Evolutionary conservation across 2,329 filamentous ascomycete genomes (phyloP).

Genomic region (Drechslerella coelobrocha): DNA sequence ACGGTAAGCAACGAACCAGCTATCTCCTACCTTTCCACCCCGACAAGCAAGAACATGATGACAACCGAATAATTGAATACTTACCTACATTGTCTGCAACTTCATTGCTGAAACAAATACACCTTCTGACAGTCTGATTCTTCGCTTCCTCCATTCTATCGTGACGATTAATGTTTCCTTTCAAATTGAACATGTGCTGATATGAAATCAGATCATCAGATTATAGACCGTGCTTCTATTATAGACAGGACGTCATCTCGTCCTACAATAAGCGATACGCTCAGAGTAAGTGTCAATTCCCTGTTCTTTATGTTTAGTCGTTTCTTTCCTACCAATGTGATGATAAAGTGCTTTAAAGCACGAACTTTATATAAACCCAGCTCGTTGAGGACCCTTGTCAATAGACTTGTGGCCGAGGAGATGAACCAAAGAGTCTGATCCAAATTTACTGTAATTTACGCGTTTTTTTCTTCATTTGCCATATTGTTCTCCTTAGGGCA

Average conservation of each 20-base stretch:
- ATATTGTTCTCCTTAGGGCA: neutral
- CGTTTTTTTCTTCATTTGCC: slow-evolving; percentile 9
- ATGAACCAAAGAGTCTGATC: slow-evolving; percentile 48
- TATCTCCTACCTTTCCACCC: neutral
- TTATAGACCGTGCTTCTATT: neutral
- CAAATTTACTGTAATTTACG: slow-evolving; percentile 1
- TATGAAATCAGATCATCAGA: slow-evolving; percentile 13
- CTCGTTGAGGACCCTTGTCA: slow-evolving; percentile 51
- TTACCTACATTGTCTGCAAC: slow-evolving; percentile 51
- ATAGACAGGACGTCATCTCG: neutral
- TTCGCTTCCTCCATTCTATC: slow-evolving; percentile 1
- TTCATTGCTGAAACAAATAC: slow-evolving; percentile 44
- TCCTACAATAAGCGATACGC: neutral
- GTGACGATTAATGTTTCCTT: neutral
- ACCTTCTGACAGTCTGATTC: slow-evolving; percentile 52
- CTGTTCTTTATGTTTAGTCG: neutral
- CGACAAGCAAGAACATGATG: slow-evolving; percentile 43
- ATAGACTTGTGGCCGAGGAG: slow-evolving; percentile 49
- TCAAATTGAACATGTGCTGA: slow-evolving; percentile 14
- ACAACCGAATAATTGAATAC: slow-evolving; percentile 48
- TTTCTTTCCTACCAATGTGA: slow-evolving; percentile 17
- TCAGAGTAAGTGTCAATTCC: slow-evolving; percentile 22
- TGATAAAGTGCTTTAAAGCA: slow-evolving; percentile 51
- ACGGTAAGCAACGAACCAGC: slow-evolving; percentile 5
- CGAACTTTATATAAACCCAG: slow-evolving; percentile 49